Percentiles rank a stretch among this genome's conserved stretches.
Evolutionary conservation across 164 flowering plant species (phyloP).

Genomic region (Stephania cephalantha): DNA sequence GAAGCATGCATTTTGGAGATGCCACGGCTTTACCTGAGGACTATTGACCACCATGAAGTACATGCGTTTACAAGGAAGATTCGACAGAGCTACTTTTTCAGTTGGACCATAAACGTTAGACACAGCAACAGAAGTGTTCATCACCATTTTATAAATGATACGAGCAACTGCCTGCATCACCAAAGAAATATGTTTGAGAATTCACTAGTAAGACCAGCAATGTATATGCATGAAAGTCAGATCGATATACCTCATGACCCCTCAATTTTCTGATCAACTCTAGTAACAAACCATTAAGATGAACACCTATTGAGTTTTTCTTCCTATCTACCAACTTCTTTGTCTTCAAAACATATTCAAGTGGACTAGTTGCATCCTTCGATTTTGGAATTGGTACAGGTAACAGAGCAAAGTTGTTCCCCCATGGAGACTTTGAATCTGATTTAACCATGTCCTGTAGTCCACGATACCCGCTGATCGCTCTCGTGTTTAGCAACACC

Average conservation of each 20-base stretch:
- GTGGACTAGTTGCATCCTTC: slow-evolving; percentile 19
- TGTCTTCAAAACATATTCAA: slow-evolving; percentile 30
- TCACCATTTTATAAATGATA: slow-evolving; percentile 22
- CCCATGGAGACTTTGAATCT: slow-evolving; percentile 31
- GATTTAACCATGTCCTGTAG: slow-evolving; percentile 42
- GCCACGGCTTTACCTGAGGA: slow-evolving; percentile 35
- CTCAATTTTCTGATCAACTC: slow-evolving; percentile 27
- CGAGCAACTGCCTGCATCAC: slow-evolving; percentile 25
- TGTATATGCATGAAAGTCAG: background rate
- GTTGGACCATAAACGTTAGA: slow-evolving; percentile 44
- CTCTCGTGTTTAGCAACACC: slow-evolving; percentile 57
- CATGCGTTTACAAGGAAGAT: slow-evolving; percentile 30
- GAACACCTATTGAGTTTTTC: slow-evolving; percentile 30
- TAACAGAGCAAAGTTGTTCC: slow-evolving; percentile 34
- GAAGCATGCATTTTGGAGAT: background rate
- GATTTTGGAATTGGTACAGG: slow-evolving; percentile 19
- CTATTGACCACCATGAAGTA: slow-evolving; percentile 33
- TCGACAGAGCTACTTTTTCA: slow-evolving; percentile 31
- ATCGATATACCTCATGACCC: slow-evolving; percentile 38
- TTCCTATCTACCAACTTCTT: slow-evolving; percentile 28
- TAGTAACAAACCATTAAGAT: slow-evolving; percentile 30
- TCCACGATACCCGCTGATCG: slow-evolving; percentile 26
- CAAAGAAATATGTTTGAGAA: background rate
- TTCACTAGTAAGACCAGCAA: background rate
- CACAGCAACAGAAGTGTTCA: slow-evolving; percentile 35